Conservation (phyloP, 192 early-diverging fungal species). For the Cladochytrium replicatum region DNA sequence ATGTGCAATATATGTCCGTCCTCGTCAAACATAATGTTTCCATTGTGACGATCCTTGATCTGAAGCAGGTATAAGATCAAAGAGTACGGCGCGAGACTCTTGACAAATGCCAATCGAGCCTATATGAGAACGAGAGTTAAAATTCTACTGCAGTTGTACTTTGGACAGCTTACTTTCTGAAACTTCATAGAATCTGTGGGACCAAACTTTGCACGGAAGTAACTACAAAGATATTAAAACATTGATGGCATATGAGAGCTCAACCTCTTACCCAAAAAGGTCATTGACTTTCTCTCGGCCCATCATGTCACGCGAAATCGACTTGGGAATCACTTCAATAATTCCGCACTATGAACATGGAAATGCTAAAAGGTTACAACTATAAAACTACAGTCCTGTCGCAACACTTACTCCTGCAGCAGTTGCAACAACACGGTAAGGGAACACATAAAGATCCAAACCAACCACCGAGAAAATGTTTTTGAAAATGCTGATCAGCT, state of each 20-base stretch:
- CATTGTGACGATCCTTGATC: conserved; percentile 98
- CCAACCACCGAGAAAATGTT: conserved; percentile 85
- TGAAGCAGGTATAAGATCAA: conserved; percentile 89
- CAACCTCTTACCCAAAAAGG: conserved; percentile 63
- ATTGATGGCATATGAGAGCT: neutral
- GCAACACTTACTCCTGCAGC: conserved; percentile 62
- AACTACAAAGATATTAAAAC: conserved; percentile 26
- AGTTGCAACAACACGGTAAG: conserved; percentile 95
- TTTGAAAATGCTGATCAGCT: conserved; percentile 96
- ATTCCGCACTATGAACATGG: conserved; percentile 65
- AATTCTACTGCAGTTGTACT: neutral
- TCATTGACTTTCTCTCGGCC: conserved; percentile 97
- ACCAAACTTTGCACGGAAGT: conserved; percentile 88
- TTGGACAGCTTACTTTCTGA: conserved; percentile 41
- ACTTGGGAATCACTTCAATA: conserved; percentile 95
- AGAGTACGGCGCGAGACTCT: conserved; percentile 90
- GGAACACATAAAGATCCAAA: conserved; percentile 90
- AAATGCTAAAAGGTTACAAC: neutral
- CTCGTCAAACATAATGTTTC: conserved; percentile 98
- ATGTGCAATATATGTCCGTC: conserved; percentile 96
- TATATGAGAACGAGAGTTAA: conserved; percentile 12
- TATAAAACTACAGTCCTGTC: neutral
- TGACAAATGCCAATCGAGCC: conserved; percentile 90
- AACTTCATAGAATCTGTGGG: conserved; percentile 80
- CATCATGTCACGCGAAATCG: conserved; percentile 94